Percentiles rank a stretch among this genome's conserved stretches.
These are phyloP conservation scores for Lachnellula cervina DNA, from an alignment of 2,329 filamentous ascomycete genomes.

Conservation along the genomic window DNA sequence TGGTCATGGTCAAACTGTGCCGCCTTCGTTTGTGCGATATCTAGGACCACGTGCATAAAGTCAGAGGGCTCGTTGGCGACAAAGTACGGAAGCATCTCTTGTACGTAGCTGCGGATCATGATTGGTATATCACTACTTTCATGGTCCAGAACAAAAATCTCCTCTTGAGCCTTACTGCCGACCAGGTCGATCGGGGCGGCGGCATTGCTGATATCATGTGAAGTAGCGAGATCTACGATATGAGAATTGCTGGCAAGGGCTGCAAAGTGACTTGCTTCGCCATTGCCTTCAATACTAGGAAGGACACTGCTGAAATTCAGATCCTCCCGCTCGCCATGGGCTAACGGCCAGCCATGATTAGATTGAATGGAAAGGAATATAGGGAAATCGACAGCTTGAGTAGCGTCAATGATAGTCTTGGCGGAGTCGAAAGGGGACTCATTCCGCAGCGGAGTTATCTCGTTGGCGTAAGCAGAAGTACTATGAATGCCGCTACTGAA, in stretches of 20 bases:
- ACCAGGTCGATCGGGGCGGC: too few species aligned
- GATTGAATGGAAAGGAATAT: background rate
- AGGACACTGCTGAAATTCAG: background rate
- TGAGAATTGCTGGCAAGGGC: too few species aligned
- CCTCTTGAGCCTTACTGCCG: background rate
- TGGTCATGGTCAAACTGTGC: background rate
- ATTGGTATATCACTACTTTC: background rate
- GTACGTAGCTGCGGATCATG: background rate
- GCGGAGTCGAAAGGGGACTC: background rate
- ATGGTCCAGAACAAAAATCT: background rate
- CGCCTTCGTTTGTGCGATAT: background rate
- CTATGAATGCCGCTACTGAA: conserved; percentile 61
- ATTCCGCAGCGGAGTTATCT: conserved; percentile 39
- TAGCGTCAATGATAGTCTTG: background rate
- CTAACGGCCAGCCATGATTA: background rate
- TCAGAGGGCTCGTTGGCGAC: background rate
- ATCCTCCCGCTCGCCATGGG: too few species aligned
- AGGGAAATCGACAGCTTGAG: background rate
- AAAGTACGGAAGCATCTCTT: background rate
- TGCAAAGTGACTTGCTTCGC: too few species aligned
- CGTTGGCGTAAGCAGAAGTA: conserved; percentile 54
- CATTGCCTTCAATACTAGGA: too few species aligned
- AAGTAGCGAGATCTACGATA: too few species aligned
- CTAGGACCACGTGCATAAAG: background rate
- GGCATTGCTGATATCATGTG: background rate